Conservation (phyloP, 2,329 filamentous ascomycete species). For the Lecanicillium sp. region DNA sequence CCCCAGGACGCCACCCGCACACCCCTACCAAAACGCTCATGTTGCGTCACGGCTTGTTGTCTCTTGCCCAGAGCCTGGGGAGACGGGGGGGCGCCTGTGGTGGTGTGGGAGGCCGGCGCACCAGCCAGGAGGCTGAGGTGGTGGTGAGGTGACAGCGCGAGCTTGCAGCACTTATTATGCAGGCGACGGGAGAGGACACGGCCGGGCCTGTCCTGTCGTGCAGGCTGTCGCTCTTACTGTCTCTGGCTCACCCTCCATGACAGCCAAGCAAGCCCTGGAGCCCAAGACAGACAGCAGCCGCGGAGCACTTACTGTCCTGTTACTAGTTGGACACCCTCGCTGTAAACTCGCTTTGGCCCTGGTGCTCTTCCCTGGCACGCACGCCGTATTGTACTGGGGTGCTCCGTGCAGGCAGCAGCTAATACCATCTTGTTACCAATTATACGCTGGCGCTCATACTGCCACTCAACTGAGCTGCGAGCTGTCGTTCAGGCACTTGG, state of each 20-base stretch:
- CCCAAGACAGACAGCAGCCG: neutral
- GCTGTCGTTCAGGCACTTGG: conserved; percentile 4
- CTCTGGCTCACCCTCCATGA: too few species aligned
- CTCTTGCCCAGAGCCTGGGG: conserved; percentile 8
- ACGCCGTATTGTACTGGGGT: too few species aligned
- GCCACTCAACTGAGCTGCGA: neutral
- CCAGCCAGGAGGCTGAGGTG: neutral
- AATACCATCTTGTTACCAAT: too few species aligned
- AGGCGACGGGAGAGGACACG: conserved; percentile 10
- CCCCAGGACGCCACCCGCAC: conserved; percentile 6
- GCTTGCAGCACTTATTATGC: too few species aligned
- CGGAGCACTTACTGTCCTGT: neutral
- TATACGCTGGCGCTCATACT: too few species aligned
- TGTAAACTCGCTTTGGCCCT: neutral
- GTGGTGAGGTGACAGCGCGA: too few species aligned
- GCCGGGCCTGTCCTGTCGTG: conserved; percentile 2
- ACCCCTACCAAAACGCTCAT: conserved; percentile 9
- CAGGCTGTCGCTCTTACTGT: neutral
- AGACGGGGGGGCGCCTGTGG: too few species aligned
- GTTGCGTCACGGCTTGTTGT: conserved; percentile 12
- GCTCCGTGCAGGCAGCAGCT: too few species aligned
- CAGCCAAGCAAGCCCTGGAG: conserved; percentile 8
- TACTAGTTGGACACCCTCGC: conserved; percentile 6
- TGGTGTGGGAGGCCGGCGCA: conserved; percentile 3
- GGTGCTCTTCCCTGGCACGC: neutral